Percentiles rank a stretch among this genome's conserved stretches.
Conservation (phyloP, 2,329 filamentous ascomycete species). For the Myriangium duriaei region DNA sequence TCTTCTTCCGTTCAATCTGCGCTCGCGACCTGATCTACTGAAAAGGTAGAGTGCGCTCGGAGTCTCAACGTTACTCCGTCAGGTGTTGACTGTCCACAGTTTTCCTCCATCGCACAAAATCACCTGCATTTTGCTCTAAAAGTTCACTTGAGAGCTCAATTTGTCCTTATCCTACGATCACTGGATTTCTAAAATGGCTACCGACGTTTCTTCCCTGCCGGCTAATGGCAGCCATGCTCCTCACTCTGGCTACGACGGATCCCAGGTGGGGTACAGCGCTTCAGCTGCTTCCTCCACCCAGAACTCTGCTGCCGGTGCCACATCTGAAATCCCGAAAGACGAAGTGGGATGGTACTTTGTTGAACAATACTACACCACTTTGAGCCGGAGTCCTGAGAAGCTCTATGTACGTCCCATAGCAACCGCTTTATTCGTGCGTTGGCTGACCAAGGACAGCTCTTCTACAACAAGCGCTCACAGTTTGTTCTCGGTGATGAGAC, state of each 20-base stretch:
- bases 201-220: slow-evolving; percentile 27
- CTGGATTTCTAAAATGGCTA: slow-evolving; percentile 31
- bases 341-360: slow-evolving; percentile 99
- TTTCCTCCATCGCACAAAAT: background rate
- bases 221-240: slow-evolving; percentile 38
- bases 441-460: too few relatives aligned
- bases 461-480: slow-evolving; percentile 93
- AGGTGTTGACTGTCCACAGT: background rate
- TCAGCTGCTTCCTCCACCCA: slow-evolving; percentile 17
- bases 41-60: too few relatives aligned
- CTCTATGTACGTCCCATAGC: slow-evolving; percentile 49
- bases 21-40: too few relatives aligned
- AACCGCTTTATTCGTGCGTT: background rate
- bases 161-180: too few relatives aligned
- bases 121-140: background rate
- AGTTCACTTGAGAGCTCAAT: background rate
- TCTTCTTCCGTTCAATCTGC: too few relatives aligned
- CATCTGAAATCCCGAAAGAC: slow-evolving; percentile 55
- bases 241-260: slow-evolving; percentile 29
- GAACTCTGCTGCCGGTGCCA: slow-evolving; percentile 13
- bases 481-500: slow-evolving; percentile 88
- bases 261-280: slow-evolving; percentile 19
- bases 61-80: too few relatives aligned
- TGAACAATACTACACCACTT: slow-evolving; percentile 95
- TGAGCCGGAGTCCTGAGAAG: slow-evolving; percentile 89